Evolutionary conservation across 225 moss, liverwort and hornwort genomes (phyloP).

Genomic region (Lunularia cruciata): DNA sequence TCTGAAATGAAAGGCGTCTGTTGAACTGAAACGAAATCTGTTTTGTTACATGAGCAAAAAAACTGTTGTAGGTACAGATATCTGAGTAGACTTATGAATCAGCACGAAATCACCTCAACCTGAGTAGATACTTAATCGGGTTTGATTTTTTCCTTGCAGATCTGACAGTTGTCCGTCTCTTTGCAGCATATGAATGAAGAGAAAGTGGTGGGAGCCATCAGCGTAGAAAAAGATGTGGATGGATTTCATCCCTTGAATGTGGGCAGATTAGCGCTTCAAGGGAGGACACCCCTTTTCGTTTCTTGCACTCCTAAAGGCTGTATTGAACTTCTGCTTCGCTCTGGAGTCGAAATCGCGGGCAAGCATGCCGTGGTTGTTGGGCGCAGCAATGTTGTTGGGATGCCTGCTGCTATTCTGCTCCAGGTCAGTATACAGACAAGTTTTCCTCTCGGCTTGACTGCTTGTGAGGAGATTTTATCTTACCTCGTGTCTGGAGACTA

Average conservation of each 20-base stretch:
- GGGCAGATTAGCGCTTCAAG: conserved; percentile 79
- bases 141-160: too few species aligned
- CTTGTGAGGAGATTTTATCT: too few species aligned
- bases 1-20: too few species aligned
- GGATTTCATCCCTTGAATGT: conserved; percentile 94
- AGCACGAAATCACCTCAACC: too few species aligned
- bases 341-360: conserved; percentile 79
- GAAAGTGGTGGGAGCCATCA: conserved; percentile 67
- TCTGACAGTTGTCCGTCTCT: neutral
- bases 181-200: conserved; percentile 86
- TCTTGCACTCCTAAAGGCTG: conserved; percentile 86
- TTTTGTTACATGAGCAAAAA: too few species aligned
- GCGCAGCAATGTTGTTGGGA: conserved; percentile 89
- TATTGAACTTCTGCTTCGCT: conserved; percentile 79
- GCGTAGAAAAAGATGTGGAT: conserved; percentile 87
- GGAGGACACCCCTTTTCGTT: conserved; percentile 74
- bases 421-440: too few species aligned
- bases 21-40: too few species aligned
- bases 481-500: too few species aligned
- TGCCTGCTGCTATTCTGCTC: conserved; percentile 84
- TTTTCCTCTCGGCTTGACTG: too few species aligned
- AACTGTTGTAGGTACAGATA: too few species aligned
- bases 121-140: neutral
- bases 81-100: too few species aligned
- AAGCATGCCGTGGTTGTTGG: conserved; percentile 89